Evolutionary conservation across 2,329 filamentous ascomycete genomes (phyloP), one percentile per base, ranked within the genome.

Genomic region (Nemania abortiva): DNA sequence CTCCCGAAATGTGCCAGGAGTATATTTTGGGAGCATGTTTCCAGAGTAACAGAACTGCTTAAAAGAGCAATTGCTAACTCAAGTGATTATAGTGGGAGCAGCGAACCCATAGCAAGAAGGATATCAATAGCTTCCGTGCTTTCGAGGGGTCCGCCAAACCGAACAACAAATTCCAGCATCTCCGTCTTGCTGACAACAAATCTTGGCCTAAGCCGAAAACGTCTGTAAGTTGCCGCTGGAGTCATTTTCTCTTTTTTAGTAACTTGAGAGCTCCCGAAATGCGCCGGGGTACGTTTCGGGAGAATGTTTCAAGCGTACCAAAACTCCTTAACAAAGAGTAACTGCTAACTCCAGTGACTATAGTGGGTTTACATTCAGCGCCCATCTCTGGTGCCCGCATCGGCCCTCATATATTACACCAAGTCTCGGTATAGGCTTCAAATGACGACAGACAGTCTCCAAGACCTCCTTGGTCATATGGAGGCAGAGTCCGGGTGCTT

Each of bases 91-190:
- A n/a, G n/a, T 82, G 80, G 80, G 39, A 73, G 10, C 77, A 81
- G 52, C 0, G 0, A 0, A 31, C 0, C 20, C 79, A 81, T 70
- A 6, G 1, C 3, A 5, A 9, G 0, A 80, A 81, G 50, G 18
- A 24, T 1, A 42, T 24, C 1, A n/a, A 68, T 31, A 67, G 71
- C 49, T 82, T 81, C 62, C 77, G 78, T 0, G 75, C 79, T 15
- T 80, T 81, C 50, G 20, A 39, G 2, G 79, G 79, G 24, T 78
- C 76, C 0, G 71, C 60, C 22, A 72, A 56, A 3, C 73, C 74
- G 0, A 65, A 65, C 20, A 7, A 53, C 22, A 27, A 63, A 1
- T 58, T 63, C 31, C 10, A 42, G 0, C 56, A 68, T 27, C 79
- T 81, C 7, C 37, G 61, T 6, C 78, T 81, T 6, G 71, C 71